A percentile compares a stretch with the other conserved stretches of the same genome.
phyloP scores from a whole-genome alignment of 2,329 filamentous ascomycete genomes.

The Penicillium sclerotiorum region DNA sequence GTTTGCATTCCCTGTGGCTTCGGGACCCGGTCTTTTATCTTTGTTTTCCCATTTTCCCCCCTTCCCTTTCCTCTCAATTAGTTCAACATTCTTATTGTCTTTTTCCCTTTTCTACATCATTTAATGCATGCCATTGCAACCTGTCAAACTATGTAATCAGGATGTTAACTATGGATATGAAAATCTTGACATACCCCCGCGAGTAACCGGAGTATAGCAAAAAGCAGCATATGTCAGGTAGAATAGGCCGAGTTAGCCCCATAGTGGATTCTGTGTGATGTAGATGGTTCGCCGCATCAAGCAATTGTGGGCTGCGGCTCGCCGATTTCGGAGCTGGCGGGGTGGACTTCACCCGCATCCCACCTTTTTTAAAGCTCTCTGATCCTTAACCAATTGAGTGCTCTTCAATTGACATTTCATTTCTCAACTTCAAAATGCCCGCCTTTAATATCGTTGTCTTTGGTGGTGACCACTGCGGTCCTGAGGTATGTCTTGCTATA shows the following conservation, averaged over 20 bases:
- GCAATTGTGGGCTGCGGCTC: conserved; percentile 10
- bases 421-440: conserved; percentile 56
- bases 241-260: background rate
- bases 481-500: conserved; percentile 63
- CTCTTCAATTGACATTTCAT: conserved; percentile 15
- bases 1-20: conserved; percentile 12
- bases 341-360: conserved; percentile 28
- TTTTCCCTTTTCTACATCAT: conserved; percentile 18
- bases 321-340: conserved; percentile 31
- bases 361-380: conserved; percentile 24
- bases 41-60: background rate
- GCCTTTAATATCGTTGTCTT: conserved; percentile 79
- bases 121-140: conserved; percentile 21
- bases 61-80: background rate
- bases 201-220: background rate
- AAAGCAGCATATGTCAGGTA: background rate
- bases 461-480: conserved; percentile 81
- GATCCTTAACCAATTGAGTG: conserved; percentile 19
- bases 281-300: background rate
- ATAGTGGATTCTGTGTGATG: conserved; percentile 7
- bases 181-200: background rate
- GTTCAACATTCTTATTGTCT: conserved; percentile 12
- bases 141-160: background rate
- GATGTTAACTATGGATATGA: background rate
- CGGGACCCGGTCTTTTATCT: background rate